Conservation (phyloP, 768 basidiomycete genomes). For the Naganishia onofrii region DNA sequence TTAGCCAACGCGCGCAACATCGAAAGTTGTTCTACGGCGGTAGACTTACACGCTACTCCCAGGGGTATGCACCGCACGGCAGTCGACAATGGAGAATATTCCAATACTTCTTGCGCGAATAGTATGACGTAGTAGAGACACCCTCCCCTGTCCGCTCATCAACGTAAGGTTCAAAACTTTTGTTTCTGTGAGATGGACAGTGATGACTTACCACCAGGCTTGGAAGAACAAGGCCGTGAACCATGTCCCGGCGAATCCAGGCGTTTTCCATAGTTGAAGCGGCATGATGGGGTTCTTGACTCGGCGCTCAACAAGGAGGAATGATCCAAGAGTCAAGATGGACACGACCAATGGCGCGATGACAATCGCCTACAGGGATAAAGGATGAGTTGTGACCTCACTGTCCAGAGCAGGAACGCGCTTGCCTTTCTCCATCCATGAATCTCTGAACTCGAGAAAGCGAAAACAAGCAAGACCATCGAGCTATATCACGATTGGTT, state of each 20-base stretch:
- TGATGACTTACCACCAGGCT: not conserved
- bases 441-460: not conserved
- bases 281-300: not conserved
- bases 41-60: not conserved
- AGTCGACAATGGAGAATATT: not conserved
- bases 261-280: not conserved
- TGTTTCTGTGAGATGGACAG: no score
- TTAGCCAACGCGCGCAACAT: no score
- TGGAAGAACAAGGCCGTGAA: not conserved
- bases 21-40: not conserved
- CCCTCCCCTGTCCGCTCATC: not conserved
- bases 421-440: not conserved
- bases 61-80: not conserved
- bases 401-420: not conserved
- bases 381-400: not conserved
- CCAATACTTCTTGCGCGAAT: not conserved
- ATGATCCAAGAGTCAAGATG: not conserved
- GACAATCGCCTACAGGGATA: not conserved
- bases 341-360: not conserved
- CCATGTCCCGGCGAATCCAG: constrained; percentile 3
- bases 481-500: not conserved
- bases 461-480: not conserved
- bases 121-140: constrained; percentile 2
- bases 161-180: no score
- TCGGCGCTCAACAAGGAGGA: not conserved